Conservation (phyloP, 2,329 filamentous ascomycete genomes). For the Dactylonectria macrodidyma region DNA sequence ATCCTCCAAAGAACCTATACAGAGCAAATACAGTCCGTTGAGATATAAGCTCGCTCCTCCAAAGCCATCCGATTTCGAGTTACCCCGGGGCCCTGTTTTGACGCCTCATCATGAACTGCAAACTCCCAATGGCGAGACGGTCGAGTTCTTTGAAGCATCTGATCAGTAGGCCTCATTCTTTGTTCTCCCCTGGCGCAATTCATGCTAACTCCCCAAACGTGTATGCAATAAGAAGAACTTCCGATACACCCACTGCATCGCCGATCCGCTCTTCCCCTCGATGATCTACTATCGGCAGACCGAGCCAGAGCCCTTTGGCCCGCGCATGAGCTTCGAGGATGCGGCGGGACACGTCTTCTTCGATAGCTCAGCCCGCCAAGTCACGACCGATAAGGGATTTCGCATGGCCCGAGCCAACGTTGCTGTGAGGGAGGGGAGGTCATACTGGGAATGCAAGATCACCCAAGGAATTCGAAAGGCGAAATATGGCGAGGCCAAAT, state of each 20-base stretch:
- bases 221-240: constrained; percentile 81
- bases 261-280: constrained; percentile 88
- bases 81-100: constrained; percentile 70
- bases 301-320: constrained; percentile 85
- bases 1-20: constrained; percentile 54
- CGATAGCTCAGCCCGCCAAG: constrained; percentile 79
- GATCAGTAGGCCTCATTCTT: constrained; percentile 68
- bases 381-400: constrained; percentile 94
- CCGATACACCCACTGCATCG: constrained; percentile 91
- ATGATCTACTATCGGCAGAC: constrained; percentile 92
- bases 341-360: constrained; percentile 89
- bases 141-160: constrained; percentile 74
- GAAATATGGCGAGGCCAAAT: constrained; percentile 59
- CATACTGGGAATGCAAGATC: constrained; percentile 96
- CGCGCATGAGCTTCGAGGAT: constrained; percentile 94
- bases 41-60: constrained; percentile 77
- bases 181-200: not conserved
- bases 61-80: constrained; percentile 73
- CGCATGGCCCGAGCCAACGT: constrained; percentile 93
- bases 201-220: constrained; percentile 51
- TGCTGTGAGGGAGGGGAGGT: constrained; percentile 87
- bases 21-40: constrained; percentile 66
- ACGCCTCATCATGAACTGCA: constrained; percentile 68
- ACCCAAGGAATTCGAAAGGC: constrained; percentile 76
- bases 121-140: constrained; percentile 63